A percentile compares a stretch with the other conserved stretches of the same genome.
These are phyloP conservation scores for Colletotrichum sp. DNA, from an alignment of 2,329 filamentous ascomycete species.

Conservation along the genomic window DNA sequence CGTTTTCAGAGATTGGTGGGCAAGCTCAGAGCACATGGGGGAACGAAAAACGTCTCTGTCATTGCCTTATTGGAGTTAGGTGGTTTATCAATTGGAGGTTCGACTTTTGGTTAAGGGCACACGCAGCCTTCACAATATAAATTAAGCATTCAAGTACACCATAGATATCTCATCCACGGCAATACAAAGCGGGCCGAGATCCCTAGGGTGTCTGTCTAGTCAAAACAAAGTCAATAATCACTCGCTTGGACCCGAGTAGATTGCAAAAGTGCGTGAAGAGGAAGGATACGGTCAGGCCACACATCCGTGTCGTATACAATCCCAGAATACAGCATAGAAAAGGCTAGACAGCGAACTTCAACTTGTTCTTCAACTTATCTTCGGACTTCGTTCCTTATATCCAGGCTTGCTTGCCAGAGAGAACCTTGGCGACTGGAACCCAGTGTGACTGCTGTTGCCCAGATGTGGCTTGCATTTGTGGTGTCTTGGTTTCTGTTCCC, in stretches of 20 bases:
- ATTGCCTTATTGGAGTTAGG: too few relatives aligned
- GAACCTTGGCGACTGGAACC: background rate
- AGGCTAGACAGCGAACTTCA: background rate
- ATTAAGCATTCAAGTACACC: background rate
- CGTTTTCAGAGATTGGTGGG: too few relatives aligned
- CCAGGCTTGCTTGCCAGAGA: background rate
- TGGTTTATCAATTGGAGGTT: too few relatives aligned
- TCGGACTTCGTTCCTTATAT: background rate
- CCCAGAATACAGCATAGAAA: background rate
- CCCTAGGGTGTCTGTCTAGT: rapidly evolving
- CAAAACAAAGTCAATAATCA: too few relatives aligned
- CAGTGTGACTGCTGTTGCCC: too few relatives aligned
- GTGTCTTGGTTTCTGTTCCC: background rate
- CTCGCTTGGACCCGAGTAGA: too few relatives aligned
- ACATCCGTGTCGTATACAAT: background rate
- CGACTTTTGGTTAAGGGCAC: too few relatives aligned
- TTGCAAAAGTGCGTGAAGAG: too few relatives aligned
- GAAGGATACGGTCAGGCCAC: too few relatives aligned
- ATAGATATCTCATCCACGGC: background rate
- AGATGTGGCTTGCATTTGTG: background rate
- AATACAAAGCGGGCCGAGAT: too few relatives aligned
- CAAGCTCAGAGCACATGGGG: too few relatives aligned
- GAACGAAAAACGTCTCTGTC: too few relatives aligned
- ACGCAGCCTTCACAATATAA: background rate
- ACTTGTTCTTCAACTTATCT: background rate